These are phyloP conservation scores for Cordyceps militaris DNA, from an alignment of 2,329 filamentous ascomycete genomes.

Conservation along the genomic window DNA sequence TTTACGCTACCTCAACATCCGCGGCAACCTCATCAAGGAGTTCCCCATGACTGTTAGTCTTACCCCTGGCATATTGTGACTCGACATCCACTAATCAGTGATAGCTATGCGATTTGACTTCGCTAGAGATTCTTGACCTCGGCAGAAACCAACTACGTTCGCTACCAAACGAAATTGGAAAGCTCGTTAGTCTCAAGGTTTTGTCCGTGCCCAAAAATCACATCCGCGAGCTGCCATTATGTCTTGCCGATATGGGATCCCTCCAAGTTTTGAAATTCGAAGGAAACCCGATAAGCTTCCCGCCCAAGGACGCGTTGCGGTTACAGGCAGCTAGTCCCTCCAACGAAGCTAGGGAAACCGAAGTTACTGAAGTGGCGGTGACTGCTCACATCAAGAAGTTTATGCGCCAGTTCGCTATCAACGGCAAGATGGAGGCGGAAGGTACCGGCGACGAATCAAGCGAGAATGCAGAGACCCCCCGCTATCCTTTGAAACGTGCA, in stretches of 20 bases:
- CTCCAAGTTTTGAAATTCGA: conserved; percentile 85
- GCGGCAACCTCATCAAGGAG: conserved; percentile 65
- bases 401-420: conserved; percentile 45
- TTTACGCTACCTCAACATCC: conserved; percentile 71
- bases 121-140: conserved; percentile 87
- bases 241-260: conserved; percentile 82
- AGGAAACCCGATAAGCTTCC: conserved; percentile 78
- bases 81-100: conserved; percentile 16
- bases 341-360: conserved; percentile 52
- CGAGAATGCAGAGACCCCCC: conserved; percentile 74
- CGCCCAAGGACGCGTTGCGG: conserved; percentile 62
- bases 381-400: conserved; percentile 58
- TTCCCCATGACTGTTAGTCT: conserved; percentile 49
- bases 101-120: conserved; percentile 77
- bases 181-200: conserved; percentile 79
- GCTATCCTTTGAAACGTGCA: conserved; percentile 56
- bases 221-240: conserved; percentile 75
- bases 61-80: conserved; percentile 12
- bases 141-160: conserved; percentile 77
- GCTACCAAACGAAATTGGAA: conserved; percentile 72
- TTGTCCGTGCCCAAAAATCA: conserved; percentile 81
- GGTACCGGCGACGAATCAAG: conserved; percentile 55
- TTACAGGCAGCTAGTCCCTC: conserved; percentile 48
- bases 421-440: conserved; percentile 47
- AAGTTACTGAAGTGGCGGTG: conserved; percentile 53